phyloP scores from a whole-genome alignment of 164 flowering plant genomes.

The Tetrastigma voinierianum region DNA sequence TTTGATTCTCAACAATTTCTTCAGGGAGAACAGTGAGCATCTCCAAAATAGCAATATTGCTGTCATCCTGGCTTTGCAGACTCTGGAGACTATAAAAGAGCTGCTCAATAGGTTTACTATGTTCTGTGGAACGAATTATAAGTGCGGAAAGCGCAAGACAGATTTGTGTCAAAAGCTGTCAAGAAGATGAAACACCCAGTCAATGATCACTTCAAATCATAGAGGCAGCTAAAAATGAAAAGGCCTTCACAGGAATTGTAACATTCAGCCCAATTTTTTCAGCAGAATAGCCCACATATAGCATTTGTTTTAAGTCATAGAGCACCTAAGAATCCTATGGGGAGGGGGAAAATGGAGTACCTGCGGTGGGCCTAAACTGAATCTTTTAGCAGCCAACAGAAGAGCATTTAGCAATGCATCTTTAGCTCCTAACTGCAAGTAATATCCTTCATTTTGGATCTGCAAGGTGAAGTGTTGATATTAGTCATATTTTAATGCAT shows the following conservation, averaged over 20 bases:
- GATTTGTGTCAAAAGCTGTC: constrained; percentile 92
- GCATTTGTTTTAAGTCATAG: neutral
- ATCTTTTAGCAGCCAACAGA: constrained; percentile 78
- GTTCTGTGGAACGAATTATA: constrained; percentile 65
- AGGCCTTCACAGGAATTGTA: neutral
- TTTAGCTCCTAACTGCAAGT: constrained; percentile 67
- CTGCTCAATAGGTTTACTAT: constrained; percentile 72
- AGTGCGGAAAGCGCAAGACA: constrained; percentile 93
- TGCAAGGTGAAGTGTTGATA: constrained; percentile 22
- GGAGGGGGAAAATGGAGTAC: constrained; percentile 28
- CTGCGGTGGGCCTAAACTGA: constrained; percentile 85
- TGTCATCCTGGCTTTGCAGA: constrained; percentile 62
- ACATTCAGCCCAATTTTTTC: neutral
- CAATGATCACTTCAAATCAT: neutral
- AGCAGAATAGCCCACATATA: neutral
- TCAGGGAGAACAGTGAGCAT: constrained; percentile 95
- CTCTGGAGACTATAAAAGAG: constrained; percentile 81
- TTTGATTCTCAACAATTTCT: constrained; percentile 70
- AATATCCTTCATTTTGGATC: constrained; percentile 85
- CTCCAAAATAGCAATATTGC: constrained; percentile 80
- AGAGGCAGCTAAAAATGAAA: neutral
- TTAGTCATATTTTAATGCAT: neutral
- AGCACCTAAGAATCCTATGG: neutral
- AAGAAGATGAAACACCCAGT: constrained; percentile 2
- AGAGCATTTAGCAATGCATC: constrained; percentile 83